Evolutionary conservation across 345 rosid genomes (phyloP).

Genomic region (Microcos paniculata): DNA sequence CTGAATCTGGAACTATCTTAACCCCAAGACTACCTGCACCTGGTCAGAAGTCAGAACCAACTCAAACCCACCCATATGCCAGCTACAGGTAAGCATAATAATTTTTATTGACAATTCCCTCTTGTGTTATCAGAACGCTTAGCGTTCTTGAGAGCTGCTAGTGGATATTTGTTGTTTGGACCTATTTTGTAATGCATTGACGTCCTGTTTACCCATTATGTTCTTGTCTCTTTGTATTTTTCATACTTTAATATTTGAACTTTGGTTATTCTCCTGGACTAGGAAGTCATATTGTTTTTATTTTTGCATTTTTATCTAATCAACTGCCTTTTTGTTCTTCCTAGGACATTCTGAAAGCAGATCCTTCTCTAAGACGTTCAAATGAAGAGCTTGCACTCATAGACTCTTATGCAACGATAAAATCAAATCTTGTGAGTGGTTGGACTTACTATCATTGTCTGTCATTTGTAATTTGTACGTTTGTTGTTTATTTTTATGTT

Average conservation of each 20-base stretch:
- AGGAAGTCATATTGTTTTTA: not conserved
- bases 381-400: constrained; percentile 67
- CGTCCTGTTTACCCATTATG: not conserved
- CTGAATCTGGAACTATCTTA: not conserved
- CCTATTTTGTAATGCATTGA: not conserved
- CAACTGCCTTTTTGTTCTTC: constrained; percentile 19
- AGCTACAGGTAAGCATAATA: not conserved
- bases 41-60: not conserved
- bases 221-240: not conserved
- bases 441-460: not conserved
- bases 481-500: not conserved
- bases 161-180: not conserved
- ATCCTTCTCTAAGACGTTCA: constrained; percentile 63
- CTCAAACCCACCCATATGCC: not conserved
- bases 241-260: not conserved
- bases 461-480: not conserved
- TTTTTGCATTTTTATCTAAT: not conserved
- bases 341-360: constrained; percentile 67
- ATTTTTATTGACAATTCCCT: not conserved
- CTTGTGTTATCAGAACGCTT: not conserved
- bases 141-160: not conserved
- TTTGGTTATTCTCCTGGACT: not conserved
- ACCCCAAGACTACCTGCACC: not conserved
- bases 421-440: constrained; percentile 73
- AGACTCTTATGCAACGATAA: constrained; percentile 67